These are phyloP conservation scores for Hyphochytrium catenoides DNA, from an alignment of 352 stramenopile genomes.

Conservation along the genomic window DNA sequence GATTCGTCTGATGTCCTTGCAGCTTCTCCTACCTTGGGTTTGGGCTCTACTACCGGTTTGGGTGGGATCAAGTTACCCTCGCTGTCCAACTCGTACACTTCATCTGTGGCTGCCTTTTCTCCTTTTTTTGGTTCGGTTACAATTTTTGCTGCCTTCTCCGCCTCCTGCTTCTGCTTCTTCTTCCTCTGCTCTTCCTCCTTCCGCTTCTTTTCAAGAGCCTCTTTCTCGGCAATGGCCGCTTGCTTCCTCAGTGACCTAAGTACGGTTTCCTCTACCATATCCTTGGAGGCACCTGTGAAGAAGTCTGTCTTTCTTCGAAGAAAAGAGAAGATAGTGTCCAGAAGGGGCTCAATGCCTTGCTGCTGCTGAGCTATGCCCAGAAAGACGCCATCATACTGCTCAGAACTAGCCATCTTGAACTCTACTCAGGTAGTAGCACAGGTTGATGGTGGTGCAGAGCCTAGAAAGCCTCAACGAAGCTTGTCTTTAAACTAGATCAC, in stretches of 20 bases:
- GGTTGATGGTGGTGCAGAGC: too few species aligned
- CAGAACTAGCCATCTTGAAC: too few species aligned
- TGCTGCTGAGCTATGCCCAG: constrained; percentile 91
- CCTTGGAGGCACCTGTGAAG: constrained; percentile 67
- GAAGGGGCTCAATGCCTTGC: constrained; percentile 88
- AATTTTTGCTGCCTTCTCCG: constrained; percentile 17
- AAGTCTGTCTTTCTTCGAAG: constrained; percentile 97
- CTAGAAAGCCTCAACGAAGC: too few species aligned
- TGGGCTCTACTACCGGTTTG: constrained; percentile 5
- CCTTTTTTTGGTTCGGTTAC: constrained; percentile 24
- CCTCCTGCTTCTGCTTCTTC: constrained; percentile 31
- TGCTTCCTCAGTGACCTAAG: constrained; percentile 76
- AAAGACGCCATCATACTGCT: constrained; percentile 82
- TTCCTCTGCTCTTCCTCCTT: constrained; percentile 28
- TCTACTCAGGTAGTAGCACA: too few species aligned
- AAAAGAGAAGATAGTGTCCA: constrained; percentile 96
- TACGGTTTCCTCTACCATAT: constrained; percentile 50
- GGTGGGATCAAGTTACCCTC: constrained; percentile 23
- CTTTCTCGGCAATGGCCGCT: constrained; percentile 45
- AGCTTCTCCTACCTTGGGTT: constrained; percentile 9
- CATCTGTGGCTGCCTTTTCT: constrained; percentile 12
- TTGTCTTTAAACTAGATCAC: too few species aligned
- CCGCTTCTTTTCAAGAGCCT: constrained; percentile 40
- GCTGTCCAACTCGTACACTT: constrained; percentile 12
- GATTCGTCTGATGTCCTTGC: constrained; percentile 3